A percentile compares a stretch with the other conserved stretches of the same genome.
Conservation (phyloP, 768 basidiomycete species). For the Boletales sp. region DNA sequence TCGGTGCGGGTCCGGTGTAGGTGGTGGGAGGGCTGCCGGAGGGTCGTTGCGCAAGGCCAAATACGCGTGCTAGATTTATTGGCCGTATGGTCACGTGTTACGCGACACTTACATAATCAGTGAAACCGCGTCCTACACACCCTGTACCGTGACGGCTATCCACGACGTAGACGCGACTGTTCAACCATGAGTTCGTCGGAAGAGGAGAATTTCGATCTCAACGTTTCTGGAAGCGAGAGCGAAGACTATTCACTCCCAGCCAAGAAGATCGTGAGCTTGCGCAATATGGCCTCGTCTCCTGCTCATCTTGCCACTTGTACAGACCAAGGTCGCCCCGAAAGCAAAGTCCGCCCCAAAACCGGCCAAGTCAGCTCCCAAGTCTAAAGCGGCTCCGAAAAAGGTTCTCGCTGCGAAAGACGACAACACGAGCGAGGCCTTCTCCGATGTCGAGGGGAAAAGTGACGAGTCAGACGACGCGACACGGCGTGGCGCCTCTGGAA, state of each 20-base stretch:
- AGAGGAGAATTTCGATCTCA: conserved; percentile 62
- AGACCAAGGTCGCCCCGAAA: conserved; percentile 36
- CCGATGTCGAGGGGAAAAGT: conserved; percentile 39
- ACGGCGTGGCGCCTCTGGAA: conserved; percentile 21
- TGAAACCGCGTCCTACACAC: conserved; percentile 8
- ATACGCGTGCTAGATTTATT: no score
- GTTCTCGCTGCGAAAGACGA: conserved; percentile 62
- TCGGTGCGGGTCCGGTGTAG: no score
- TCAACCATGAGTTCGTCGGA: conserved; percentile 69
- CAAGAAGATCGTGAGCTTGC: conserved; percentile 44
- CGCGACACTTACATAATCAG: not conserved
- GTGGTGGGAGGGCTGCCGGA: no score
- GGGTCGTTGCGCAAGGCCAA: no score
- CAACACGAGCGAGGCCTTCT: conserved; percentile 49
- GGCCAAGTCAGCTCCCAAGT: conserved; percentile 46
- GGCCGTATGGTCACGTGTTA: conserved; percentile 21
- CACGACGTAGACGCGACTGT: conserved; percentile 10
- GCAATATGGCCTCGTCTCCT: not conserved
- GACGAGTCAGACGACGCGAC: conserved; percentile 37
- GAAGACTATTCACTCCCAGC: conserved; percentile 62
- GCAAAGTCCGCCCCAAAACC: conserved; percentile 40
- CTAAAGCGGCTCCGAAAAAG: conserved; percentile 61
- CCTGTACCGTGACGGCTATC: not conserved
- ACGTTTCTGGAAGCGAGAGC: conserved; percentile 58
- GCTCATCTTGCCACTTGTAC: conserved; percentile 17